Percentiles rank a stretch among this genome's conserved stretches.
These are phyloP conservation scores for Sphagnum magellanicum DNA, from an alignment of 228 moss, liverwort and hornwort species.

Conservation along the genomic window DNA sequence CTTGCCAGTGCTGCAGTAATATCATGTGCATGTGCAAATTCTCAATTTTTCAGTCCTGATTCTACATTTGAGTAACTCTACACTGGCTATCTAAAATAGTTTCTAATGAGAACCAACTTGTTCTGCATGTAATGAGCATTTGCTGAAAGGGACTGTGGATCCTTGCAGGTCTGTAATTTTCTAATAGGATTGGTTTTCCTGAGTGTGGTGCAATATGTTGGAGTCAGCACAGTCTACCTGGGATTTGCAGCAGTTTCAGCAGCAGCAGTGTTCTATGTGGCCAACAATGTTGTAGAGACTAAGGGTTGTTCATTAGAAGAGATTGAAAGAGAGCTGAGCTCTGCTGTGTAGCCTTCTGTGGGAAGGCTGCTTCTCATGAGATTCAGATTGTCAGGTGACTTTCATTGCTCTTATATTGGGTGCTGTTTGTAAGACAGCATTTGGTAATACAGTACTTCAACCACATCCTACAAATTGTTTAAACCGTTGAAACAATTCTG, in stretches of 20 bases:
- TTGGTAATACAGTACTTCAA: too few species aligned
- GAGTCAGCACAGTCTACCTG: conserved; percentile 83
- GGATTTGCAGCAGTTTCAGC: conserved; percentile 77
- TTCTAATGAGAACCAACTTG: neutral
- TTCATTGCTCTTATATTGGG: too few species aligned
- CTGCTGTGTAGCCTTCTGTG: conserved; percentile 29
- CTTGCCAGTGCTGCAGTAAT: neutral
- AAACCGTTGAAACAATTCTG: too few species aligned
- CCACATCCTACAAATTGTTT: too few species aligned
- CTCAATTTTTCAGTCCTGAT: too few species aligned
- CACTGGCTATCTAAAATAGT: neutral
- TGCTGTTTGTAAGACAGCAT: too few species aligned
- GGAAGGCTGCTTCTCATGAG: too few species aligned
- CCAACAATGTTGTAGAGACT: conserved; percentile 74
- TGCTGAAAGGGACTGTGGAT: neutral
- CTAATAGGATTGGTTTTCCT: conserved; percentile 79
- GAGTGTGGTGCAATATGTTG: conserved; percentile 72
- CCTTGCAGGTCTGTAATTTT: conserved; percentile 73
- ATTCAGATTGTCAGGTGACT: too few species aligned
- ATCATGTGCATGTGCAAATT: neutral
- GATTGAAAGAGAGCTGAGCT: conserved; percentile 79
- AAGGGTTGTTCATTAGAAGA: conserved; percentile 97
- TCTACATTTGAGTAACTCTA: neutral
- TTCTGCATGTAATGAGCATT: neutral
- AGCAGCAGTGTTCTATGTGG: conserved; percentile 61